These are phyloP conservation scores for Liriodendron chinense DNA, from an alignment of 164 flowering plant species.

Conservation along the genomic window DNA sequence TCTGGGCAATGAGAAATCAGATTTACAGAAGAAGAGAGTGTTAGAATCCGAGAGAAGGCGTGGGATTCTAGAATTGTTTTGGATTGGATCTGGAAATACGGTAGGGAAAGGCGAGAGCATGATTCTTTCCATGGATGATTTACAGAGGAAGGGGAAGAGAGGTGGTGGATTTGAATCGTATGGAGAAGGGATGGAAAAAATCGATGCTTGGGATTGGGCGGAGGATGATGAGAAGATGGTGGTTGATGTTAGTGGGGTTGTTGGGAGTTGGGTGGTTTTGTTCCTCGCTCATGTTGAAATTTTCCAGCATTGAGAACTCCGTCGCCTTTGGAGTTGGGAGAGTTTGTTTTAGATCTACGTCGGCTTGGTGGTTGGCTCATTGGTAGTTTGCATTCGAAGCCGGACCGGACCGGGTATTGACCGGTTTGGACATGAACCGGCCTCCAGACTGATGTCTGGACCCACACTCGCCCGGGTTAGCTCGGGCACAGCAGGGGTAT, in stretches of 20 bases:
- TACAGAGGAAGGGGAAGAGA: background rate
- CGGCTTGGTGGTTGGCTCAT: no score
- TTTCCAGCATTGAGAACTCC: background rate
- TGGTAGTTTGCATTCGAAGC: no score
- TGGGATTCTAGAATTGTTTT: constrained; percentile 12
- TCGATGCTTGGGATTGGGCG: background rate
- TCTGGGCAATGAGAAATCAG: constrained; percentile 16
- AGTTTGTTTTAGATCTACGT: no score
- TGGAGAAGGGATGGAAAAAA: background rate
- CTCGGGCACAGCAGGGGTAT: no score
- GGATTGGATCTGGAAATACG: constrained; percentile 23
- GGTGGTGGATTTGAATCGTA: background rate
- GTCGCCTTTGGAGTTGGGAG: background rate
- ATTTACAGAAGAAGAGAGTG: constrained; percentile 9
- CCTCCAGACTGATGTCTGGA: no score
- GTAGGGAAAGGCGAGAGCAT: constrained; percentile 25
- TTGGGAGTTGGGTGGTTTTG: background rate
- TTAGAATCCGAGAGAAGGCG: constrained; percentile 6
- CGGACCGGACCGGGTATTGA: no score
- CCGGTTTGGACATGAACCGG: no score
- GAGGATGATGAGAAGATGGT: background rate
- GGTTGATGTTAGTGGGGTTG: background rate
- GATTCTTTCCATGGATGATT: constrained; percentile 1
- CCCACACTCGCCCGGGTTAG: no score
- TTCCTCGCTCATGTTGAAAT: background rate